Conservation (phyloP, 768 basidiomycete species). For the Agaricus blazei region DNA sequence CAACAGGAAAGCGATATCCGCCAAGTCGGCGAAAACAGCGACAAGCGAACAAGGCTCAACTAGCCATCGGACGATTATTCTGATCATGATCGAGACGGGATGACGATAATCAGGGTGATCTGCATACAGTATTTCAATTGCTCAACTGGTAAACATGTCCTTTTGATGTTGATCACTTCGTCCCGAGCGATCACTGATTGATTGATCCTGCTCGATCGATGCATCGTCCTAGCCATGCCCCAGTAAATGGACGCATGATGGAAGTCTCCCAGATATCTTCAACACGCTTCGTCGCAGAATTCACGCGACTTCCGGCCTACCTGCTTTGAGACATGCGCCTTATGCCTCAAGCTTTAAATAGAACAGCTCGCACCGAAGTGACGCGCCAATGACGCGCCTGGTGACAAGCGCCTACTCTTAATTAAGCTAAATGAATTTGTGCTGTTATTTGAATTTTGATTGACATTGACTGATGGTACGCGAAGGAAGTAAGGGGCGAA, state of each 20-base stretch:
- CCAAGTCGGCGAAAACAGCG: conserved; percentile 15
- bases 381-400: neutral
- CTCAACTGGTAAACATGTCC: neutral
- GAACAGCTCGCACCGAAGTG: neutral
- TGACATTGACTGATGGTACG: neutral
- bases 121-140: conserved; percentile 13
- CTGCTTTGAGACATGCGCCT: neutral
- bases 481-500: neutral
- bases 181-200: conserved; percentile 8
- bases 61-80: conserved; percentile 14
- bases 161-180: conserved; percentile 4
- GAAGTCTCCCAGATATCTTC: neutral
- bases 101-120: conserved; percentile 7
- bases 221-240: neutral
- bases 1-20: conserved; percentile 14
- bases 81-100: conserved; percentile 12
- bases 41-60: conserved; percentile 31
- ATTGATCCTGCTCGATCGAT: conserved; percentile 1
- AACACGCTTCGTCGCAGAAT: neutral
- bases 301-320: neutral
- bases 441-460: conserved; percentile 4
- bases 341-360: neutral
- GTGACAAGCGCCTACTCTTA: neutral
- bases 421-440: conserved; percentile 4
- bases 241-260: neutral